These are phyloP conservation scores for Mortierella sp. DNA, from an alignment of 371 early-diverging fungal species.

Conservation along the genomic window DNA sequence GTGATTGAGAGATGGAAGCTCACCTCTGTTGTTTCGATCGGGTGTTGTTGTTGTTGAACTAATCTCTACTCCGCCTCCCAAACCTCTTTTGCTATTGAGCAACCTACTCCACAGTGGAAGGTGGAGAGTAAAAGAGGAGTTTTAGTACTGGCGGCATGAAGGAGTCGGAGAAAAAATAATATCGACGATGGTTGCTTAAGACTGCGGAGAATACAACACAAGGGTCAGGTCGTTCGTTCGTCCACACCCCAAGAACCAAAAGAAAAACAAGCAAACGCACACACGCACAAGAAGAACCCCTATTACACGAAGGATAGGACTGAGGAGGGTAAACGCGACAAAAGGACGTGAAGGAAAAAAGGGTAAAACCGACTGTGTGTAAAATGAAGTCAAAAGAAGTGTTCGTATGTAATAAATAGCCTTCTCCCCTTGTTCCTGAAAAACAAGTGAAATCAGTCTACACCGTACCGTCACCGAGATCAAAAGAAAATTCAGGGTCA, in stretches of 20 bases:
- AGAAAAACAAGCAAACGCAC: neutral
- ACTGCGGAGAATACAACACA: neutral
- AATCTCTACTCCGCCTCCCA: neutral
- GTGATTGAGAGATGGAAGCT: no score
- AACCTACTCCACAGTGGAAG: constrained; percentile 7
- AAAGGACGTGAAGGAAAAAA: neutral
- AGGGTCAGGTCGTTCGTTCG: neutral
- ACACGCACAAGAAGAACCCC: neutral
- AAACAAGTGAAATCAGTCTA: neutral
- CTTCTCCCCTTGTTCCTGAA: constrained; percentile 9
- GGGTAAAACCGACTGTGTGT: neutral
- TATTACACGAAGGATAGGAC: neutral
- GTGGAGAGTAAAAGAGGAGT: neutral
- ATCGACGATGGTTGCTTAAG: neutral
- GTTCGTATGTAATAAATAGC: neutral
- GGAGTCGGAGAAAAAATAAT: neutral
- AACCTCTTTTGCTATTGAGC: neutral
- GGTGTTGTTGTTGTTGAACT: neutral
- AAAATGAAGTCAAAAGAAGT: neutral
- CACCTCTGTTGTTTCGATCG: neutral
- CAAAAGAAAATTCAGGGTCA: neutral
- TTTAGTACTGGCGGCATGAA: neutral
- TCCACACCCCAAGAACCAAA: neutral
- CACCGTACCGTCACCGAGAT: neutral
- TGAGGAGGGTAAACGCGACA: neutral